These are phyloP conservation scores for Tympanopsis confertula DNA, from an alignment of 2,329 filamentous ascomycete genomes.

Conservation along the genomic window DNA sequence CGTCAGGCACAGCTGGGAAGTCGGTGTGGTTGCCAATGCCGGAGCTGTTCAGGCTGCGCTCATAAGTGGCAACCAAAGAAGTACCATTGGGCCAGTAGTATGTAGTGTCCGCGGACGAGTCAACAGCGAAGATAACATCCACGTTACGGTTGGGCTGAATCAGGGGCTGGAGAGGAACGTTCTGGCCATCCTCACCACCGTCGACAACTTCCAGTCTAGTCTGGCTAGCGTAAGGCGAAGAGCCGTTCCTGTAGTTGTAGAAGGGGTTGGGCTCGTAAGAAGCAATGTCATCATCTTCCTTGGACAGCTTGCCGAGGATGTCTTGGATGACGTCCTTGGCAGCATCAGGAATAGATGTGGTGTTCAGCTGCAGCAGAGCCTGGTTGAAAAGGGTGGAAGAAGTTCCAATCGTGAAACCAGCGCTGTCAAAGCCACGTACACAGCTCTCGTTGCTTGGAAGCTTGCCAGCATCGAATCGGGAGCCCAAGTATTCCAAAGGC, in stretches of 20 bases:
- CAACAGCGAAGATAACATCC: slow-evolving; percentile 73
- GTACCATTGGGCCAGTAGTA: slow-evolving; percentile 69
- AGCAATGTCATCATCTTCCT: slow-evolving; percentile 60
- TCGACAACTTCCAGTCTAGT: slow-evolving; percentile 60
- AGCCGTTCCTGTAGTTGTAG: slow-evolving; percentile 45
- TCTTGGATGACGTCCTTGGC: slow-evolving; percentile 36
- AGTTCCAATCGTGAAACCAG: slow-evolving; percentile 75
- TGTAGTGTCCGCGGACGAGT: slow-evolving; percentile 63
- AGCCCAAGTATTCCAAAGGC: slow-evolving; percentile 60
- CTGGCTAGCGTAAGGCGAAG: slow-evolving; percentile 42
- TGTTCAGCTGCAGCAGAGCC: slow-evolving; percentile 55
- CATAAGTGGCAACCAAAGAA: slow-evolving; percentile 61
- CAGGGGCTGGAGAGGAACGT: slow-evolving; percentile 67
- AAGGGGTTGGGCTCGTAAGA: slow-evolving; percentile 69
- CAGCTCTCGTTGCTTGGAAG: slow-evolving; percentile 47
- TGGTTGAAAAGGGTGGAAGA: slow-evolving; percentile 77
- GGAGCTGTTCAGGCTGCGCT: slow-evolving; percentile 43
- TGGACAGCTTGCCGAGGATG: slow-evolving; percentile 42
- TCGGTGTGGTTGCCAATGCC: slow-evolving; percentile 53
- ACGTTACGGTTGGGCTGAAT: slow-evolving; percentile 62
- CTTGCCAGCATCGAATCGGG: slow-evolving; percentile 54
- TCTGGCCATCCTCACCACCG: slow-evolving; percentile 67
- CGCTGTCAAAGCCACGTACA: slow-evolving; percentile 71
- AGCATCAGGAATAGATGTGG: slow-evolving; percentile 28
- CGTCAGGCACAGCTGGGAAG: slow-evolving; percentile 63